Conservation (phyloP, 163 green algal species). For the Volvox carteri region DNA sequence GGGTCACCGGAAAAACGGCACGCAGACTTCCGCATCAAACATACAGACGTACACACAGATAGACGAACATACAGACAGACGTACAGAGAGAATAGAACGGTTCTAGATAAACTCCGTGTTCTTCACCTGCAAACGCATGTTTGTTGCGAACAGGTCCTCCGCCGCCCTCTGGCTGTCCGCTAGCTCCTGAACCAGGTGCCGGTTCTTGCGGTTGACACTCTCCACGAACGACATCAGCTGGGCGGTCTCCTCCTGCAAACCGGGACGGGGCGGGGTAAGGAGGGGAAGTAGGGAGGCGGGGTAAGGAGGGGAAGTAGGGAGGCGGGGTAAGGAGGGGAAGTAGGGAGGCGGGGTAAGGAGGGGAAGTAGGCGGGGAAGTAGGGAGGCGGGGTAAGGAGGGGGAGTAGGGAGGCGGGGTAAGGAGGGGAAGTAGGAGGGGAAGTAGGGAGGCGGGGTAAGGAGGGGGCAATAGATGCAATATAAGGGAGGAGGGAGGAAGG, state of each 20-base stretch:
- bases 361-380: not conserved
- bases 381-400: too few species aligned
- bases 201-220: conserved; percentile 72
- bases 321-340: not conserved
- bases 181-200: conserved; percentile 72
- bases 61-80: not conserved
- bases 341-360: not conserved
- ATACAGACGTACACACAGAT: not conserved
- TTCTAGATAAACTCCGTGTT: not conserved
- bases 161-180: conserved; percentile 60
- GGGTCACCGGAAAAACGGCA: too few species aligned
- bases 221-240: conserved; percentile 71
- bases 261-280: not conserved
- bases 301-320: not conserved
- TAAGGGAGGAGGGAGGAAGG: too few species aligned
- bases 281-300: not conserved
- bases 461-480: too few species aligned
- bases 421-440: too few species aligned
- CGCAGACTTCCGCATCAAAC: too few species aligned
- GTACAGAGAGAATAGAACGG: not conserved
- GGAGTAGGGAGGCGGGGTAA: too few species aligned
- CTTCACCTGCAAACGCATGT: conserved; percentile 64
- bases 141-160: conserved; percentile 66
- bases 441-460: too few species aligned
- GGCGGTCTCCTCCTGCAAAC: conserved; percentile 61